These are phyloP conservation scores for Grigorovia jiainica DNA, from an alignment of 805 yeast species.

Conservation along the genomic window DNA sequence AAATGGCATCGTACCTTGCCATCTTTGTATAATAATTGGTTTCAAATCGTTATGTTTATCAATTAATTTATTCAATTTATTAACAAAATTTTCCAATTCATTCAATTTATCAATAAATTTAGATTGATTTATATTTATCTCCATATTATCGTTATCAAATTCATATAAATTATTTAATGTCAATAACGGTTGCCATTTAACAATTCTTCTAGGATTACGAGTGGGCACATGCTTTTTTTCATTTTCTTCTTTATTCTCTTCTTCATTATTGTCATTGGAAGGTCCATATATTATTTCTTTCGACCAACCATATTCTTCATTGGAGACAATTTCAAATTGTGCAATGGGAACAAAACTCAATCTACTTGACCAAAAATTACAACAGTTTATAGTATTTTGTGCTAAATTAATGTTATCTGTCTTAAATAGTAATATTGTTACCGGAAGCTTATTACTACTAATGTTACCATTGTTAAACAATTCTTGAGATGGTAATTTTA, in stretches of 20 bases:
- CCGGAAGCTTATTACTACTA: too few species aligned
- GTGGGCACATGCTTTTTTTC: background rate
- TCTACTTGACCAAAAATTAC: constrained; percentile 88
- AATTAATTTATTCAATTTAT: constrained; percentile 31
- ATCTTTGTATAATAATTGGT: constrained; percentile 29
- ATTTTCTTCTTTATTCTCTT: background rate
- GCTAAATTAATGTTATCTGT: constrained; percentile 64
- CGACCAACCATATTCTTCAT: constrained; percentile 76
- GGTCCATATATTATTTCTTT: constrained; percentile 9
- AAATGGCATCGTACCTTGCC: constrained; percentile 21
- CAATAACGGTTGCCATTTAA: constrained; percentile 19
- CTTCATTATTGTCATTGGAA: background rate
- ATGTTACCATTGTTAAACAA: too few species aligned
- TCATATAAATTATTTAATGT: constrained; percentile 19
- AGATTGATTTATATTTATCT: background rate
- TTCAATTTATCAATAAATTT: constrained; percentile 7
- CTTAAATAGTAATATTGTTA: constrained; percentile 49
- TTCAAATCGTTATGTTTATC: constrained; percentile 37
- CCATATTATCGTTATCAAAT: constrained; percentile 7
- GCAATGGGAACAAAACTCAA: constrained; percentile 67
- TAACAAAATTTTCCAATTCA: constrained; percentile 32
- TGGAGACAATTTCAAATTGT: constrained; percentile 61
- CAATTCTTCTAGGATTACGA: background rate
- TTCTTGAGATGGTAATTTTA: constrained; percentile 24
- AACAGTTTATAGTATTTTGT: constrained; percentile 57